Evolutionary conservation across 2,329 filamentous ascomycete species (phyloP).

Genomic region (Graphilbum fragrans): DNA sequence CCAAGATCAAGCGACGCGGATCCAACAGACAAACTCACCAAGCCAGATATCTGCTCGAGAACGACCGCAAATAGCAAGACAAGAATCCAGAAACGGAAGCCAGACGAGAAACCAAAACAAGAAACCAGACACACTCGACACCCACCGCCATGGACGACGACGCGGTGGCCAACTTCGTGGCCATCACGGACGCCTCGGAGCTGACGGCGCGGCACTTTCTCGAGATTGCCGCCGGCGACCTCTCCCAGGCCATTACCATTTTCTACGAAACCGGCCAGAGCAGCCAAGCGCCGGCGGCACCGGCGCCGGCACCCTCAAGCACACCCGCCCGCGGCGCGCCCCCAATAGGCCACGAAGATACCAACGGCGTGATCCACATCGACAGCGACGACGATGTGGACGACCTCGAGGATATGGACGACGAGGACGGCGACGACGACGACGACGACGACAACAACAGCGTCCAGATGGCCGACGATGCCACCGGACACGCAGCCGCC

Average conservation of each 20-base stretch:
- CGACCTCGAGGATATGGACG: slow-evolving; percentile 26
- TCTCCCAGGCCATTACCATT: slow-evolving; percentile 76
- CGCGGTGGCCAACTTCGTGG: slow-evolving; percentile 59
- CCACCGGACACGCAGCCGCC: slow-evolving; percentile 18
- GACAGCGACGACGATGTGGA: slow-evolving; percentile 61
- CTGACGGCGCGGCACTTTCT: slow-evolving; percentile 73
- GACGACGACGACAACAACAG: slow-evolving; percentile 17
- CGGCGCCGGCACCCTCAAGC: slow-evolving; percentile 3
- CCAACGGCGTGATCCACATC: slow-evolving; percentile 56
- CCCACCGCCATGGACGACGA: slow-evolving; percentile 57
- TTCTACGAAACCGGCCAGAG: slow-evolving; percentile 79
- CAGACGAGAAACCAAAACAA: too few species aligned
- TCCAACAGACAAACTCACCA: too few species aligned
- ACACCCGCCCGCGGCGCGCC: slow-evolving; percentile 1
- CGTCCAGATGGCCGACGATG: slow-evolving; percentile 24
- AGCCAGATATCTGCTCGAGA: too few species aligned
- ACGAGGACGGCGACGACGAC: slow-evolving; percentile 23
- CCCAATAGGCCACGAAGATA: slow-evolving; percentile 32
- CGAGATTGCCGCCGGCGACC: slow-evolving; percentile 69
- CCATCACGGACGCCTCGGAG: slow-evolving; percentile 65
- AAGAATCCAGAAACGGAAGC: too few species aligned
- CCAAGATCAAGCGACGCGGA: too few species aligned
- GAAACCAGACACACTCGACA: too few species aligned
- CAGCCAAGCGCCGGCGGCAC: slow-evolving; percentile 20
- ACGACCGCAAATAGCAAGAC: too few species aligned